Evolutionary conservation across 169 alveolate species (phyloP), one percentile per base, ranked within the genome.

Genomic region (Cryptosporidium ryanae): DNA sequence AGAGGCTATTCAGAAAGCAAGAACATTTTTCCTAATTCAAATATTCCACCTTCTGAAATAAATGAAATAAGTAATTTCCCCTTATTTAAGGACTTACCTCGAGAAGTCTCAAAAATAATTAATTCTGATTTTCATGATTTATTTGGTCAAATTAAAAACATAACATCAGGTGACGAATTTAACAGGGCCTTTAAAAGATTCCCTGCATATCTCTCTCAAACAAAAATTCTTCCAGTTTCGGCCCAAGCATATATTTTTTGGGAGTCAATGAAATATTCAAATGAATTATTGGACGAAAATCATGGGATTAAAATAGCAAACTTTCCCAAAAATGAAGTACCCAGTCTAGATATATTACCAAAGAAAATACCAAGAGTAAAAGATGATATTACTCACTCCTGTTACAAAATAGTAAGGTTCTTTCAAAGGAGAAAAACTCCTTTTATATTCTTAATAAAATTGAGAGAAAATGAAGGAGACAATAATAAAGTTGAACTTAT

Each of bases 171-270:
- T 21, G 59, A 34, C 13, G 55, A n/a, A 10, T 61, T 34, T 61
- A 7, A 13, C n/a, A 70, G 59, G 5, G 87, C 87, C 6, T 59
- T 55, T 59, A 61, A 46, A 27, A 6, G 59, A 21, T 76, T 76
- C 17, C 87, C 87, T 38, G 87, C 71, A 23, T 76, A 76, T 76
- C 31, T 76, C 13, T 76, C 87, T n/a, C 87, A 76, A 76, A 76
- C 64, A 59, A 76, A 76, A 76, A 76, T 76, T 12, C 38, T 76
- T 15, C 64, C 76, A 34, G 18, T 57, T 8, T 10, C 23, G 8
- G 31, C 57, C 59, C 87, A 76, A 55, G 68, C 71, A 59, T 76
- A 59, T 23, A 21, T 76, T 18, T 76, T 76, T 61, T 76, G 87
- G 87, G 71, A 76, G 27, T 59, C 87, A 8, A 6, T 76, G 13